phyloP scores from a whole-genome alignment of 768 basidiomycete genomes.

The Suillus cothurnatus region DNA sequence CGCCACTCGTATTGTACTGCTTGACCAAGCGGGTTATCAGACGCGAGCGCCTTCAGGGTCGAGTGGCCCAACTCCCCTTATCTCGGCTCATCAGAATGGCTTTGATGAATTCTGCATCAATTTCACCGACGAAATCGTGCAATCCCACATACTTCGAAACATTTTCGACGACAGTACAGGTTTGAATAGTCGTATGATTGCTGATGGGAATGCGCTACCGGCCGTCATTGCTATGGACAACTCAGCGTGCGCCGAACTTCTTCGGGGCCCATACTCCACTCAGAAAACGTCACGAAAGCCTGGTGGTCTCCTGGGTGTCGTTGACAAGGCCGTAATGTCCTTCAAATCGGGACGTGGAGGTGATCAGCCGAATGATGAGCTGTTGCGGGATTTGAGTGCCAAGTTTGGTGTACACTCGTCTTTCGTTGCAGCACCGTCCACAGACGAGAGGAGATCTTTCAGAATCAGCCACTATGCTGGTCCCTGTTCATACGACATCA shows the following conservation, averaged over 20 bases:
- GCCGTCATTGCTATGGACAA: slow-evolving; percentile 54
- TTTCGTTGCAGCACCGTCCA: slow-evolving; percentile 42
- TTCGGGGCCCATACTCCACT: slow-evolving; percentile 53
- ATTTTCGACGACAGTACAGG: slow-evolving; percentile 53
- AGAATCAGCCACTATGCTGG: slow-evolving; percentile 67
- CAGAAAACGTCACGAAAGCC: slow-evolving; percentile 53
- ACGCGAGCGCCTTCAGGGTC: slow-evolving; percentile 47
- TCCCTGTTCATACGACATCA: slow-evolving; percentile 52
- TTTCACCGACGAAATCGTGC: slow-evolving; percentile 59
- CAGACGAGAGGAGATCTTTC: slow-evolving; percentile 42
- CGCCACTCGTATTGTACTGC: slow-evolving; percentile 50
- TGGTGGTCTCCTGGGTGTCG: slow-evolving; percentile 56
- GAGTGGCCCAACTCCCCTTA: slow-evolving; percentile 48
- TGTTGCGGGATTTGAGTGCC: slow-evolving; percentile 50
- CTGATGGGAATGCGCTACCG: slow-evolving; percentile 57
- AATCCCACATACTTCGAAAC: slow-evolving; percentile 55
- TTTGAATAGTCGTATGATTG: slow-evolving; percentile 45
- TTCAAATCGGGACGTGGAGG: slow-evolving; percentile 53
- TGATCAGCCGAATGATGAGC: slow-evolving; percentile 49
- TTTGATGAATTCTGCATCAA: slow-evolving; percentile 67
- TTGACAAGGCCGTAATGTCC: slow-evolving; percentile 53
- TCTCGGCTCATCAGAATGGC: slow-evolving; percentile 56
- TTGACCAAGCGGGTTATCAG: slow-evolving; percentile 62
- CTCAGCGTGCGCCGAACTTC: slow-evolving; percentile 54
- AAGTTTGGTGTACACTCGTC: slow-evolving; percentile 53